phyloP scores from a whole-genome alignment of 441 rosid genomes.

The Corymbia citriodora region DNA sequence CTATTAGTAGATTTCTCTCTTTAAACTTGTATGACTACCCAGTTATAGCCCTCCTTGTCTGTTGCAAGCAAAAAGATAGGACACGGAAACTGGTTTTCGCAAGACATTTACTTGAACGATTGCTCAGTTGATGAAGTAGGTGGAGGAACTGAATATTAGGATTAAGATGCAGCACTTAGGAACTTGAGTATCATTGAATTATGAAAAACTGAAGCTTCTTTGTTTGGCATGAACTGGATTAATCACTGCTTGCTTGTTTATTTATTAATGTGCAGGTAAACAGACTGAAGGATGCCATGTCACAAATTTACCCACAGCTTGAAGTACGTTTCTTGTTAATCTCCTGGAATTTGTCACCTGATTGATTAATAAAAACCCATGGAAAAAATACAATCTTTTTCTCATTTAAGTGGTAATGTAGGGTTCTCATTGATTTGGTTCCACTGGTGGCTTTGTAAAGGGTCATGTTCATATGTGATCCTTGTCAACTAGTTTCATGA shows the following conservation, averaged over 20 bases:
- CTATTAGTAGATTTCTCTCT: background rate
- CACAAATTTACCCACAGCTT: constrained; percentile 71
- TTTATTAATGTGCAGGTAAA: constrained; percentile 45
- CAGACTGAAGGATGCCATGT: constrained; percentile 86
- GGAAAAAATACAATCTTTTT: background rate
- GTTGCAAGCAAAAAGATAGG: background rate
- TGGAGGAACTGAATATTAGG: background rate
- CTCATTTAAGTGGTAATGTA: background rate
- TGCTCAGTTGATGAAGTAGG: background rate
- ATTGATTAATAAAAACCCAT: background rate
- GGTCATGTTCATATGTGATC: background rate
- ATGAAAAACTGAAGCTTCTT: background rate
- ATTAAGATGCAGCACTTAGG: background rate
- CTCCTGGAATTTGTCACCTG: background rate
- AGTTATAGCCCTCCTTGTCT: background rate
- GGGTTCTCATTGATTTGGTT: background rate
- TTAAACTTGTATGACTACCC: background rate
- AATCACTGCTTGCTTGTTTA: background rate
- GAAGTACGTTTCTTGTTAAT: constrained; percentile 43
- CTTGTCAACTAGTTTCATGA: background rate
- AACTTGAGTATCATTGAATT: background rate
- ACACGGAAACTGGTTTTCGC: background rate
- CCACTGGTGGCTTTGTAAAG: background rate
- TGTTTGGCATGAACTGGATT: background rate
- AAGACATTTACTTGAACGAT: background rate